Evolutionary conservation across 768 basidiomycete genomes (phyloP).

Genomic region (Rhodotorula babjevae): DNA sequence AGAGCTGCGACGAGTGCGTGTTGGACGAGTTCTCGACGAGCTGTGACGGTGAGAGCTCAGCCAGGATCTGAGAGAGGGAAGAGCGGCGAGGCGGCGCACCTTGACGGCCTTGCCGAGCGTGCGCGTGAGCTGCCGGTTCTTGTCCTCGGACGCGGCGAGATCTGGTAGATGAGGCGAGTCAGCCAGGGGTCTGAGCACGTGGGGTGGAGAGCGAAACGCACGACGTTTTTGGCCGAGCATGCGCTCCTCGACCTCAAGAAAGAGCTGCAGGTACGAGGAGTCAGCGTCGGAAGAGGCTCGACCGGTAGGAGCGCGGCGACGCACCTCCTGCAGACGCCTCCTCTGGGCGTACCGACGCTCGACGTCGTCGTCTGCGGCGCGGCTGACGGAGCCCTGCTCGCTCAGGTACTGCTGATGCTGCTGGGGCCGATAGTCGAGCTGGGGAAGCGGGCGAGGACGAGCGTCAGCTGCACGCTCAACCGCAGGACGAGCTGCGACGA

Average conservation of each 20-base stretch:
- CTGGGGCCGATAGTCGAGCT: neutral
- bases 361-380: neutral
- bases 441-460: no score
- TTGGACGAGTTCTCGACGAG: neutral
- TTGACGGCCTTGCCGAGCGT: slow-evolving; percentile 1
- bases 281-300: neutral
- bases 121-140: neutral
- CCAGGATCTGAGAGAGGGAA: no score
- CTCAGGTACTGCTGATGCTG: neutral
- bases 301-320: neutral
- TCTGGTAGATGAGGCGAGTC: neutral
- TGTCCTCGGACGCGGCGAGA: neutral
- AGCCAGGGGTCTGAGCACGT: no score
- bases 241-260: neutral
- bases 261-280: neutral
- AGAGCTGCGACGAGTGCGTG: neutral
- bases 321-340: neutral
- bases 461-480: no score
- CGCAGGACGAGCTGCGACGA: no score
- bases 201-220: neutral
- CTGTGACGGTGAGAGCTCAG: neutral
- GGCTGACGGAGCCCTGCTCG: neutral
- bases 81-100: neutral
- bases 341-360: neutral
- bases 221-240: neutral